These are phyloP conservation scores for Hippophae rhamnoides DNA, from an alignment of 306 rosid species.

Conservation along the genomic window DNA sequence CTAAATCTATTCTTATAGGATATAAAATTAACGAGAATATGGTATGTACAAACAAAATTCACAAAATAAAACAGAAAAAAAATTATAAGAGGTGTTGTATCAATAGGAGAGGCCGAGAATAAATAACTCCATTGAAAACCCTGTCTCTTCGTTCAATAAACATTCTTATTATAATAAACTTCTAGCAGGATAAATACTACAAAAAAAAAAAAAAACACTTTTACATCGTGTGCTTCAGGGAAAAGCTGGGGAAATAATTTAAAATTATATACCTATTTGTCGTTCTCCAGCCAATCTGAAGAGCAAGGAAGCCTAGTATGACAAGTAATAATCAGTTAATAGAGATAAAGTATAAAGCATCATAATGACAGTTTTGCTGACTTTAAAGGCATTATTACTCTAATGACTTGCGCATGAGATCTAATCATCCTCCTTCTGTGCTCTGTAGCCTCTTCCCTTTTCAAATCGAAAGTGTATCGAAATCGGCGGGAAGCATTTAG, in stretches of 20 bases:
- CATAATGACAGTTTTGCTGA: slow-evolving; percentile 9
- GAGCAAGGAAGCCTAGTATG: slow-evolving; percentile 76
- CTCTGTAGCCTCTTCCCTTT: slow-evolving; percentile 59
- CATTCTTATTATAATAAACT: background rate
- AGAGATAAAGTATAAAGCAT: slow-evolving; percentile 5
- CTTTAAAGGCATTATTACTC: slow-evolving; percentile 51
- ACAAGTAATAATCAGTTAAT: slow-evolving; percentile 32
- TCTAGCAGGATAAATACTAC: background rate
- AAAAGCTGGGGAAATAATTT: background rate
- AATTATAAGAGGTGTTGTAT: too few relatives aligned
- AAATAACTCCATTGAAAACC: too few relatives aligned
- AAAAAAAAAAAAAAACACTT: background rate
- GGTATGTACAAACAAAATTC: too few relatives aligned
- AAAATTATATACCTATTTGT: slow-evolving; percentile 48
- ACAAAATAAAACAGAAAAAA: too few relatives aligned
- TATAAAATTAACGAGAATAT: too few relatives aligned
- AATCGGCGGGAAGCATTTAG: slow-evolving; percentile 85
- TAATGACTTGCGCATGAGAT: slow-evolving; percentile 89
- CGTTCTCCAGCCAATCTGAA: slow-evolving; percentile 89
- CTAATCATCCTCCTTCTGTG: slow-evolving; percentile 69
- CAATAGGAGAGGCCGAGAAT: too few relatives aligned
- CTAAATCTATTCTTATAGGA: too few relatives aligned
- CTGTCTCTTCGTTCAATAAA: too few relatives aligned
- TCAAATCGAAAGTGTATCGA: slow-evolving; percentile 82
- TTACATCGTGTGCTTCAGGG: too few relatives aligned